Conservation (phyloP, 108 stramenopile species). For the Nitzschia sp. region DNA sequence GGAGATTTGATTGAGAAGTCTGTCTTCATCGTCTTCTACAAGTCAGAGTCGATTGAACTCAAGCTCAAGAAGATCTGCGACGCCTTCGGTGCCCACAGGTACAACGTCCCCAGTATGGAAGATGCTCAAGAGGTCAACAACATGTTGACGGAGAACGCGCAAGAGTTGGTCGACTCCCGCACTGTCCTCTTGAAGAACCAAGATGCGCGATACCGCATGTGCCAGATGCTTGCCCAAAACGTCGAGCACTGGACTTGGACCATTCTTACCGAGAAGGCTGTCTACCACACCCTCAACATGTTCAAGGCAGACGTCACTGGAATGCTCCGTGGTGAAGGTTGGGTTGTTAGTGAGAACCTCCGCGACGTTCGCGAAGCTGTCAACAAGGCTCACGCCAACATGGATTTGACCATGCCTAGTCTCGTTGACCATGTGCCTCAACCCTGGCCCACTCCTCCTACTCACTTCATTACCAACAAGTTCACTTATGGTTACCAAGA, state of each 20-base stretch:
- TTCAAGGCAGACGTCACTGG: constrained; percentile 95
- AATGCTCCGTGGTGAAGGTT: constrained; percentile 97
- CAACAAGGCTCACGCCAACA: constrained; percentile 82
- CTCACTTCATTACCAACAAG: constrained; percentile 94
- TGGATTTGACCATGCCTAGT: constrained; percentile 84
- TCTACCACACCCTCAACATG: constrained; percentile 97
- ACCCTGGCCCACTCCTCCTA: constrained; percentile 94
- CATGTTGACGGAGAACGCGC: constrained; percentile 86
- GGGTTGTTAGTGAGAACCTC: constrained; percentile 86
- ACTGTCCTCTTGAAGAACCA: constrained; percentile 93
- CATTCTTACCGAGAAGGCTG: constrained; percentile 90
- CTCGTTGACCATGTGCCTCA: constrained; percentile 84
- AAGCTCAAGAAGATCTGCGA: constrained; percentile 98
- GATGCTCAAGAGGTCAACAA: constrained; percentile 77
- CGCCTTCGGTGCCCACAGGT: constrained; percentile 93
- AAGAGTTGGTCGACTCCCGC: constrained; percentile 85
- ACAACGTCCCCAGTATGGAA: constrained; percentile 93
- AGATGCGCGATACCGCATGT: constrained; percentile 90
- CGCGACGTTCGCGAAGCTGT: constrained; percentile 71
- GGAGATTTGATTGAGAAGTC: constrained; percentile 83
- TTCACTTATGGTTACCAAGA: constrained; percentile 95
- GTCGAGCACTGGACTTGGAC: constrained; percentile 90
- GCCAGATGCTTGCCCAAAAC: constrained; percentile 83
- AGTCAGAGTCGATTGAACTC: constrained; percentile 84
- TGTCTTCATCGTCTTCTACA: constrained; percentile 98